phyloP scores from a whole-genome alignment of 208 protist genomes.

The Trypanosoma mega region DNA sequence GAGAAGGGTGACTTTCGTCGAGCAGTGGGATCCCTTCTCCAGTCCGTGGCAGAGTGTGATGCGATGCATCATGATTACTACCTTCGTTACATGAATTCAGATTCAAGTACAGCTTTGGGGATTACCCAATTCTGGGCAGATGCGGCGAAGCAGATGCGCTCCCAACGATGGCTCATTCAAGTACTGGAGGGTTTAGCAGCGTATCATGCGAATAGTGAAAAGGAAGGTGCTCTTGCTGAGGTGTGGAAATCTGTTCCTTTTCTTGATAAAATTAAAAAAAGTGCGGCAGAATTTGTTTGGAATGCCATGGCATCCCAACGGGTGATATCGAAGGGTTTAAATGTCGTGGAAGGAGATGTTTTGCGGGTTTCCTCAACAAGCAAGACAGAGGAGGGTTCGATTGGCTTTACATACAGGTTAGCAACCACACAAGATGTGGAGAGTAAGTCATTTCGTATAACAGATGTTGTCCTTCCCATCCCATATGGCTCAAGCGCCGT shows the following conservation, averaged over 20 bases:
- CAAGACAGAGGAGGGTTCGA: neutral
- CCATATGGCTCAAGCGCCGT: slow-evolving; percentile 26
- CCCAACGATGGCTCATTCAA: slow-evolving; percentile 23
- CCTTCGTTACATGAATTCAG: slow-evolving; percentile 63
- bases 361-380: slow-evolving; percentile 23
- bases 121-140: slow-evolving; percentile 47
- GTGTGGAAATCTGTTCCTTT: slow-evolving; percentile 39
- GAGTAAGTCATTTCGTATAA: slow-evolving; percentile 32
- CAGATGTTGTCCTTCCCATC: slow-evolving; percentile 84
- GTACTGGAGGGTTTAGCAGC: slow-evolving; percentile 32
- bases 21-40: slow-evolving; percentile 51
- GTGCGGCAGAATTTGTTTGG: slow-evolving; percentile 76
- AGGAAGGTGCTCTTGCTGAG: slow-evolving; percentile 15
- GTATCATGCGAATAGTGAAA: slow-evolving; percentile 25
- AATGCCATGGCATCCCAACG: slow-evolving; percentile 84
- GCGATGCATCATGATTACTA: slow-evolving; percentile 62
- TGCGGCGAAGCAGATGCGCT: slow-evolving; percentile 32
- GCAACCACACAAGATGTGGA: slow-evolving; percentile 35
- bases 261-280: slow-evolving; percentile 18
- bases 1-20: slow-evolving; percentile 30
- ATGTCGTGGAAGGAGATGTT: slow-evolving; percentile 65
- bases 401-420: slow-evolving; percentile 8
- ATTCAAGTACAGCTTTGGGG: slow-evolving; percentile 37
- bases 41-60: slow-evolving; percentile 63
- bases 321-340: slow-evolving; percentile 35